Conservation (phyloP, 345 rosid genomes). For the Clausena lansium region DNA sequence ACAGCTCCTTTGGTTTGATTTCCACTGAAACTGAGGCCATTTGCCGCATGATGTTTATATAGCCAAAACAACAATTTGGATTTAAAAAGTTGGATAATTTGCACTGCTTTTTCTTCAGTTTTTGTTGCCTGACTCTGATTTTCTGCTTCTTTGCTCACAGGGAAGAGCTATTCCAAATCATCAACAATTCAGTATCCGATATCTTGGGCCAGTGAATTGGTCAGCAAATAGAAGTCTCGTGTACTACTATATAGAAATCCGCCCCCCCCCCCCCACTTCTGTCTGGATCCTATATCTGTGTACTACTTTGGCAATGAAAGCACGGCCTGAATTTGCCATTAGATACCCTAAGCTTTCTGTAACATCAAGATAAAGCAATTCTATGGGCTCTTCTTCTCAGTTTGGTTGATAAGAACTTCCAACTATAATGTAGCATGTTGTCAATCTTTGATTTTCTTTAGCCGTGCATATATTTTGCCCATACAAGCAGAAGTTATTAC, state of each 20-base stretch:
- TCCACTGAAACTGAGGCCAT: neutral
- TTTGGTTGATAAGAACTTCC: neutral
- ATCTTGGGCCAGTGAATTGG: constrained; percentile 61
- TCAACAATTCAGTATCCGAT: constrained; percentile 57
- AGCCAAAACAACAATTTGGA: neutral
- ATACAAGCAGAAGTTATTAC: no score
- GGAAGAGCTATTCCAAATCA: constrained; percentile 66
- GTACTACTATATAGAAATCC: no score
- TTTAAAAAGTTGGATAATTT: neutral
- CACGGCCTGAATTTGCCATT: neutral
- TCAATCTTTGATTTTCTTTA: neutral
- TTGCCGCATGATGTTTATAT: neutral
- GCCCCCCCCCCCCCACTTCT: no score
- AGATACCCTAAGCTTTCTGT: neutral
- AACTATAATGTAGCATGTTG: neutral
- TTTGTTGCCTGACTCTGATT: neutral
- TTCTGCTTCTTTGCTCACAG: constrained; percentile 30
- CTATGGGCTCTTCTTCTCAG: neutral
- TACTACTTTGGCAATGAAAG: neutral
- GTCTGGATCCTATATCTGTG: neutral
- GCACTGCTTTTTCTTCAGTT: neutral
- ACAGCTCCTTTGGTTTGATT: constrained; percentile 1
- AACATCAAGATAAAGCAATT: neutral
- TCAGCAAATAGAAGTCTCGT: neutral
- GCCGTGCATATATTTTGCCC: no score